Base-by-base conservation (phyloP, 352 stramenopile genomes). In the Globisporangium spiculum region DNA sequence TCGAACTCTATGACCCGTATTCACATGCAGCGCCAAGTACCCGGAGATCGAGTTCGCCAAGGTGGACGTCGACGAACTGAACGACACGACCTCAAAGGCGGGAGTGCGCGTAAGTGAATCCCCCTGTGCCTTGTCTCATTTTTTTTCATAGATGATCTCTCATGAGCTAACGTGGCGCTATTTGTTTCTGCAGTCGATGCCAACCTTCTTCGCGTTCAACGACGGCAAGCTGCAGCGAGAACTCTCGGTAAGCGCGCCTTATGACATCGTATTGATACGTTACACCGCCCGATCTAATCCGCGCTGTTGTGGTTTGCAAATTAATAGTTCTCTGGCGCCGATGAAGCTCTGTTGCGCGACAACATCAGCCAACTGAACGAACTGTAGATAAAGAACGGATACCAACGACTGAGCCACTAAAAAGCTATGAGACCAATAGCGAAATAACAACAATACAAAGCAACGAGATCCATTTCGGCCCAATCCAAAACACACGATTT, bases 151-250 rank as follows among this genome's bases (percentile, higher is more conserved):
- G 20, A 55, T 27, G 36, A 26, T 50, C 9, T 20, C 18, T 27
- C 24, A 53, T 2, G 68, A 20, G 55, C 56, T 63, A 41, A 65
- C 6, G 30, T 69, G 20, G 67, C 41, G 22, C 38, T 59, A 34
- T 16, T 54, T 54, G 34, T 24, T 57, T 38, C 52, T 8, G 50
- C 30, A 96, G 88, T 94, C 88, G 62, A 96, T 96, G 88, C 88
- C 88, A 20, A 96, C 88, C 57, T 96, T 96, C 75, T 92, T 88
- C 62, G 89, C 89, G 70, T 94, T 94, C 69, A 75, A 89, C 41
- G 77, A 94, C 66, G 88, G 86, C 70, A 83, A 91, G 55, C 77
- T 93, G 16, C 81, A 92, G 75, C 83, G 86, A 54, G 77, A 82
- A 20, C 82, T 96, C 46, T 94, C 85, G 78, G 88, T 96, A 75